Evolutionary conservation across 2,329 filamentous ascomycete genomes (phyloP), one percentile per base, ranked within the genome.

Genomic region (Celoporthe dispersa): DNA sequence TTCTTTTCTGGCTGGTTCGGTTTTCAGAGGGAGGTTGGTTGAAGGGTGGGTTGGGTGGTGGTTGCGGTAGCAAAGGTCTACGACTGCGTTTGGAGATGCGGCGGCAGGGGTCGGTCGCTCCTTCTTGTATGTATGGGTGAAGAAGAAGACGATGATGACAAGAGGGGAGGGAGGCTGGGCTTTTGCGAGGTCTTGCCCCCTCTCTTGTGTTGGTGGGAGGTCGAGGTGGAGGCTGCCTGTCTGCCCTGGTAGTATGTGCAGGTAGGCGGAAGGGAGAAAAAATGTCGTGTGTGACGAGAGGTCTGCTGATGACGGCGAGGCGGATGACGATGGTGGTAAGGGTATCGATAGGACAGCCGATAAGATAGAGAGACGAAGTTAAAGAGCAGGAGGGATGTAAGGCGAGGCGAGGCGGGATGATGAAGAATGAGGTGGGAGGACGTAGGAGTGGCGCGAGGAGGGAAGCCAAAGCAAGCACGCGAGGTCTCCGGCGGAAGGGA

Each of bases 401-500:
- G 14, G 53, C 25, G 28, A 57, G 53, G 25, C 28, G 25, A 31
- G 14, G 53, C 14, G 25, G 19, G 25, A 31, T 16, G 25, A 57
- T 8, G 48, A 51, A 19, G 19, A 16, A 28, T 7, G 53, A 57
- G 25, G n/a, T 16, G 25, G 28, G 53, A 31, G n/a, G 25, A 31
- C 2, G 51, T 55, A 37, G 51, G 25, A 57, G 53, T 57, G 19
- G 28, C 8, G 53, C 6, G 28, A 7, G 25, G 12, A 6, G 28
- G 12, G 53, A 31, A 28, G 4, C 11, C 31, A 31, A 57, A 28
- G 9, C 11, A 55, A 6, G 53, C 53, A 31, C 53, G 53, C 53
- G 53, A 57, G 53, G 53, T 57, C 51, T 55, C 51, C 51, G n/a
- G 11, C 25, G 11, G 25, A 57, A 57, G 25, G 53, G 53, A 57